Base-by-base conservation (phyloP, 495 filamentous ascomycete genomes). In the Jackrogersella multiformis region DNA sequence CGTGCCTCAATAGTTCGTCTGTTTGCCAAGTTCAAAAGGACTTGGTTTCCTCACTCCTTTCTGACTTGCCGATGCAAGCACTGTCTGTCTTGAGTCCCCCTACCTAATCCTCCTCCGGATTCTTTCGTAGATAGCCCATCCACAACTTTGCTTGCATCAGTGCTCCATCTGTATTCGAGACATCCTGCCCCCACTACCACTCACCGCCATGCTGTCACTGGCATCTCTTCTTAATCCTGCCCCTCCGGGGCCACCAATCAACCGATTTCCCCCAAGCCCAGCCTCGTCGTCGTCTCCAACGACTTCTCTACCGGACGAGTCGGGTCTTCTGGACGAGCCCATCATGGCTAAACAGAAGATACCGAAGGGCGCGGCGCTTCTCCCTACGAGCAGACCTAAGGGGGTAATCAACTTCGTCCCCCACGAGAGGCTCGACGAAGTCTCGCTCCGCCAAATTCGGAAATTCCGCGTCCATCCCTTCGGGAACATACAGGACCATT, bases 341-440 rank as follows among this genome's bases (percentile, higher is more conserved):
- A 62, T 64, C 38, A 75, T 72, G 61, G 71, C 73, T 51, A 82
- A 77, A 58, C 71, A 73, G 42, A 82, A 78, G 71, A 81, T 82
- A 68, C 78, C 83, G 39, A 90, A 90, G 71, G 86, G 90, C 58
- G 79, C 85, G 28, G 83, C 87, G 1, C 73, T 87, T 4, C 85
- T 89, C 64, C 76, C 80, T 0, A 85, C 81, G 55, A 84, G 84
- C 36, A 85, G 82, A 57, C 77, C 86, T 23, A 84, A 84, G 60
- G 91, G 89, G 10, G 75, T 80, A 30, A 75, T 93, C 56, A 88
- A 87, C 56, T 96, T 87, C 69, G 81, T 83, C 20, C 90, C 92
- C 7, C 87, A 82, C 69, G 90, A 94, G 62, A 75, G 80, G 26
- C 76, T 88, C 44, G 83, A 88, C 56, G 80, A 84, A 28, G 75